A percentile compares a stretch with the other conserved stretches of the same genome.
Evolutionary conservation across 768 basidiomycete species (phyloP).

Genomic region (Macrolepiota dolichaula): DNA sequence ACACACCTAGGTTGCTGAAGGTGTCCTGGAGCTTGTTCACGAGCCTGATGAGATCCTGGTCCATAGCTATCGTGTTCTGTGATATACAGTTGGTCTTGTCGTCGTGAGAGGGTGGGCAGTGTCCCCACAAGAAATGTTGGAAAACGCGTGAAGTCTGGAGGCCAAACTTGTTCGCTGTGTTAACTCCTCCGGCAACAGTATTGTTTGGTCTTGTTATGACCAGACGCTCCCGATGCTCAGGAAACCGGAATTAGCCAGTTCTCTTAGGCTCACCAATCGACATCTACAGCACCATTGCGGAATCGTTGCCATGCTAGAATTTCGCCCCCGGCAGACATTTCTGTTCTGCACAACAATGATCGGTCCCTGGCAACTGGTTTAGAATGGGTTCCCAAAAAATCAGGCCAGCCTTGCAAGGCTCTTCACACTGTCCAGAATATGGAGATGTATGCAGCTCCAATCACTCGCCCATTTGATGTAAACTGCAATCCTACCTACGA

Average conservation of each 20-base stretch:
- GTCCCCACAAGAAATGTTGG: slow-evolving; percentile 3
- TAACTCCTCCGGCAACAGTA: not conserved
- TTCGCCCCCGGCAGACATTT: too few species aligned
- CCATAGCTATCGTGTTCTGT: slow-evolving; percentile 50
- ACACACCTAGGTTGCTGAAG: slow-evolving; percentile 80
- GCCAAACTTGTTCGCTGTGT: not conserved
- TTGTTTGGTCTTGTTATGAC: slow-evolving; percentile 4
- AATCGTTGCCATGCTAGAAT: not conserved
- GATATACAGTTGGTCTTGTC: not conserved
- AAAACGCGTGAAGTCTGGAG: slow-evolving; percentile 1
- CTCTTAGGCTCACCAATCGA: not conserved
- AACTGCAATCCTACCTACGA: too few species aligned
- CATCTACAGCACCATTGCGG: not conserved
- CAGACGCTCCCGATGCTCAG: slow-evolving; percentile 1
- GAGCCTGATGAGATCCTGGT: slow-evolving; percentile 88
- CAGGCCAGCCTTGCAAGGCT: too few species aligned
- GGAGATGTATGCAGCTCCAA: too few species aligned
- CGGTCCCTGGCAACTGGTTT: too few species aligned
- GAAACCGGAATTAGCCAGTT: not conserved
- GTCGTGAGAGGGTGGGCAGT: slow-evolving; percentile 2
- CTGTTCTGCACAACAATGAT: too few species aligned
- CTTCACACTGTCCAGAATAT: too few species aligned
- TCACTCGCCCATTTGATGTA: too few species aligned
- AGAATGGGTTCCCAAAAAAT: too few species aligned
- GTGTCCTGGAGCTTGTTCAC: slow-evolving; percentile 96